These are phyloP conservation scores for Phanerodontia chrysosporium DNA, from an alignment of 768 basidiomycete species.

Conservation along the genomic window DNA sequence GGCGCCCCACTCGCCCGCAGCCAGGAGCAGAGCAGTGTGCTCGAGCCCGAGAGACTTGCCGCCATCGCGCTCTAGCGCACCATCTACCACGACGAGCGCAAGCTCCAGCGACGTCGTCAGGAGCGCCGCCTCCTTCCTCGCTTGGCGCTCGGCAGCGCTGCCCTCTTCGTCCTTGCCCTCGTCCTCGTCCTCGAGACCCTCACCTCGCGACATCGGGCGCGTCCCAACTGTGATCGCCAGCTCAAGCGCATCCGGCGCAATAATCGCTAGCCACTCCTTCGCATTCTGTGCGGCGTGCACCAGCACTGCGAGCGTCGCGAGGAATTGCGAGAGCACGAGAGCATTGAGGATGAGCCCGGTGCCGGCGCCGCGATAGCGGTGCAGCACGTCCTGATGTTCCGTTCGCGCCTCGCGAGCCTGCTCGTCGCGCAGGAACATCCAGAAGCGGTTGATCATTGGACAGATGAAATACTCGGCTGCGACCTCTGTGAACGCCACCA, in stretches of 20 bases:
- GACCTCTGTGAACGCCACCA: conserved; percentile 56
- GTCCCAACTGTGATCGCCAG: conserved; percentile 79
- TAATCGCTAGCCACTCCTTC: conserved; percentile 71
- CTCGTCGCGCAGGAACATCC: conserved; percentile 87
- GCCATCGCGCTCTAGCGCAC: conserved; percentile 68
- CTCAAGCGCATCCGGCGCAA: conserved; percentile 81
- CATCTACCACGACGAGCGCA: conserved; percentile 71
- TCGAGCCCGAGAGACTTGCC: conserved; percentile 75
- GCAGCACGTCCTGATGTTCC: conserved; percentile 45
- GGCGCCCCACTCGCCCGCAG: conserved; percentile 77
- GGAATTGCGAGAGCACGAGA: conserved; percentile 67
- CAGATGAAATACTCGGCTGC: conserved; percentile 87
- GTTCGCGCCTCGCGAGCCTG: conserved; percentile 72
- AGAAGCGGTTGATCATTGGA: conserved; percentile 91
- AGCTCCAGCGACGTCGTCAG: conserved; percentile 76
- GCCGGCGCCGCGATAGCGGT: conserved; percentile 67
- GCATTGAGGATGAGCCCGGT: conserved; percentile 82
- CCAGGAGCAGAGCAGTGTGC: conserved; percentile 65
- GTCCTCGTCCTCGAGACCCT: conserved; percentile 28
- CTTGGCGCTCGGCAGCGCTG: conserved; percentile 9
- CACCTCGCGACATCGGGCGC: conserved; percentile 46
- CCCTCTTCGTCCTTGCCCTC: conserved; percentile 8
- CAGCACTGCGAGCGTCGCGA: conserved; percentile 73
- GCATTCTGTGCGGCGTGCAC: conserved; percentile 81
- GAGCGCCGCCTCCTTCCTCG: conserved; percentile 62